phyloP scores from a whole-genome alignment of 352 stramenopile species.

The Phytophthora litchii region DNA sequence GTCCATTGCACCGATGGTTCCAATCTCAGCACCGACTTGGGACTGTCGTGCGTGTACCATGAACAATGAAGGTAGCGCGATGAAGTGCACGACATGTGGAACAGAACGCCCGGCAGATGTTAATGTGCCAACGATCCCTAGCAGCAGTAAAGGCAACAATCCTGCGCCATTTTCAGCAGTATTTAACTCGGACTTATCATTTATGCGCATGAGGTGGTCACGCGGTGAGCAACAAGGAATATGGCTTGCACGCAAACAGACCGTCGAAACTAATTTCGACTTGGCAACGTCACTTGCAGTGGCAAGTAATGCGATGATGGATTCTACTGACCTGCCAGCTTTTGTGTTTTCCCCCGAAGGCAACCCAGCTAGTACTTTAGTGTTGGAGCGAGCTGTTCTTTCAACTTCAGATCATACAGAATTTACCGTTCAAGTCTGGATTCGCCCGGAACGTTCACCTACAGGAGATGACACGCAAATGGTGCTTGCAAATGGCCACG shows the following conservation, averaged over 20 bases:
- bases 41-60: slow-evolving; percentile 78
- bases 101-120: slow-evolving; percentile 54
- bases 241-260: slow-evolving; percentile 70
- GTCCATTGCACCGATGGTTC: slow-evolving; percentile 26
- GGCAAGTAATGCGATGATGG: slow-evolving; percentile 57
- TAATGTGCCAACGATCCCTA: slow-evolving; percentile 35
- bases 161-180: slow-evolving; percentile 73
- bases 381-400: slow-evolving; percentile 68
- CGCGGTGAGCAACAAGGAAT: slow-evolving; percentile 82
- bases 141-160: slow-evolving; percentile 61
- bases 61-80: slow-evolving; percentile 62
- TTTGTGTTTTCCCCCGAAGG: slow-evolving; percentile 68
- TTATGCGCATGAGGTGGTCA: slow-evolving; percentile 85
- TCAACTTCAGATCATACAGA: slow-evolving; percentile 59
- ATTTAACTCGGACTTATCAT: slow-evolving; percentile 61
- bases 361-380: slow-evolving; percentile 47
- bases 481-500: slow-evolving; percentile 61
- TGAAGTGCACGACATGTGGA: slow-evolving; percentile 78
- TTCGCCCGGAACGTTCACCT: slow-evolving; percentile 40
- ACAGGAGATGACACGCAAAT: slow-evolving; percentile 42
- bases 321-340: slow-evolving; percentile 47
- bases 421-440: slow-evolving; percentile 75
- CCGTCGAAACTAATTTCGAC: slow-evolving; percentile 40
- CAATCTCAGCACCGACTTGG: slow-evolving; percentile 50
- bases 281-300: slow-evolving; percentile 40